Base-by-base conservation (phyloP, 2,329 filamentous ascomycete genomes). In the Venturiaceae sp. region DNA sequence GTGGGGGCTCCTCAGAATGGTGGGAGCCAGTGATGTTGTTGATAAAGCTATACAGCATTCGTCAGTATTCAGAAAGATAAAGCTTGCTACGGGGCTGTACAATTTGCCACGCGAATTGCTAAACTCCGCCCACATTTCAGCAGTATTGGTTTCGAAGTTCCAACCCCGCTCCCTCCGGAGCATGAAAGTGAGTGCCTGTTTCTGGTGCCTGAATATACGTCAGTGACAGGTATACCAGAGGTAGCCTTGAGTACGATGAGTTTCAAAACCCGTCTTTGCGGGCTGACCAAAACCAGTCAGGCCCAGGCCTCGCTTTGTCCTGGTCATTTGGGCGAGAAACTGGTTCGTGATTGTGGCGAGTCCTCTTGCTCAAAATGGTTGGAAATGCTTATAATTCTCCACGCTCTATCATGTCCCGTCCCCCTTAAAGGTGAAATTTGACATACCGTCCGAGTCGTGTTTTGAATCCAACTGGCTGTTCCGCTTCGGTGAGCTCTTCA, bases 141-240 rank as follows among this genome's bases (percentile, higher is more conserved):
- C 83, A 3, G 78, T 75, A 0, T 77, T 75, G 55, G 80, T 80
- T n/a, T 77, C 76, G 13, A 81, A 21, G 7, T 9, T 23, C n/a
- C 21, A 78, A 0, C 83, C 80, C 53, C 83, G 81, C 71, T 97
- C 92, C 62, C 89, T 87, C 21, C 82, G 82, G 9, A 79, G 83
- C 86, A 97, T 90, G 69, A 96, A 97, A 68, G 85, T 83, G 0
- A 97, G 79, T 0, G 88, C 92, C 72, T 96, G 91, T 70, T 90
- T 94, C 70, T 97, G 92, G 72, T 97, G 92, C 60, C 81, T 80
- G 44, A 96, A 83, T 19, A 97, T 75, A 7, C 3, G 14, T 36
- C 33, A 36, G 33, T 36, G 33, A 26, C 59, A 28, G 5, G 47
- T 60, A 37, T 23, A 60, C 62, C 41, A 63, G 28, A 1, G n/a